Percentiles rank a stretch among this genome's conserved stretches.
Conservation (phyloP, 108 stramenopile species). For the Bacterosira constricta region DNA sequence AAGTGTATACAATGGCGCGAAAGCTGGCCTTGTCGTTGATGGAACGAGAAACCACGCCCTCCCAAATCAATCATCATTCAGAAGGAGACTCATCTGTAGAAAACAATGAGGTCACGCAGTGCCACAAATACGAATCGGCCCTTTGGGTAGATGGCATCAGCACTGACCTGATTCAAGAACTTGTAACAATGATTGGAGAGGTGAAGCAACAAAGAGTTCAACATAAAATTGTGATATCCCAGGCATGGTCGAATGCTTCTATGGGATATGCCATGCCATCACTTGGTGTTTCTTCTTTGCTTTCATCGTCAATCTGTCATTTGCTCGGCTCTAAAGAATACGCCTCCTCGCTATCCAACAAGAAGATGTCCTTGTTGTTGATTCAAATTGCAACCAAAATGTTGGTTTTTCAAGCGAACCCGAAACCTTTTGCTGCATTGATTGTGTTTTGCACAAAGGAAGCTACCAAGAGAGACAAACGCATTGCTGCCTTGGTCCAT, state of each 20-base stretch:
- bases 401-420: conserved; percentile 38
- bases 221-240: conserved; percentile 40
- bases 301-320: conserved; percentile 30
- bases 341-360: neutral
- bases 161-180: conserved; percentile 21
- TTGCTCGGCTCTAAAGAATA: conserved; percentile 4
- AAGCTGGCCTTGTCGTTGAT: conserved; percentile 32
- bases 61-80: no score
- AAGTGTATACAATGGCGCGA: conserved; percentile 37
- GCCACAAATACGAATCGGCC: conserved; percentile 35
- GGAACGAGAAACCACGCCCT: conserved; percentile 30
- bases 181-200: conserved; percentile 19
- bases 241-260: conserved; percentile 24
- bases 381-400: conserved; percentile 50
- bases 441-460: conserved; percentile 11
- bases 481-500: conserved; percentile 5
- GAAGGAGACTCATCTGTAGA: neutral
- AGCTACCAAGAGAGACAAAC: neutral
- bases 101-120: conserved; percentile 5
- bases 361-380: conserved; percentile 27
- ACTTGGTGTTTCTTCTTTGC: conserved; percentile 35
- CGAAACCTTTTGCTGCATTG: conserved; percentile 48
- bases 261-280: conserved; percentile 26
- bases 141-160: conserved; percentile 51
- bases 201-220: conserved; percentile 27